Evolutionary conservation across 495 filamentous ascomycete genomes (phyloP).

Genomic region (Tuber microsphaerosporum): DNA sequence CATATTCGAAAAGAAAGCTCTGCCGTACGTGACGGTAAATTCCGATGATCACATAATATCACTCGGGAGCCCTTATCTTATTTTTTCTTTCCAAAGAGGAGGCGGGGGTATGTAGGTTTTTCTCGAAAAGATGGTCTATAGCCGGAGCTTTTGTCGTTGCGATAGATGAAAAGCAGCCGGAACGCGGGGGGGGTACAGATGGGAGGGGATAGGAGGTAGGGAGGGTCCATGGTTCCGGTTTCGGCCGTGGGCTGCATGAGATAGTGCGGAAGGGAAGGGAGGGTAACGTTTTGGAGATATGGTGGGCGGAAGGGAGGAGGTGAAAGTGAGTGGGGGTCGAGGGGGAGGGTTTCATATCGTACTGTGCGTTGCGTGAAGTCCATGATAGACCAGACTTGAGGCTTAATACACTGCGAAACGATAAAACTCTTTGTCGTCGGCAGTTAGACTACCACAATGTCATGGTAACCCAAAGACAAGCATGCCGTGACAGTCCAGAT

Average conservation of each 20-base stretch:
- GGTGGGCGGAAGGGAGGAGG: neutral
- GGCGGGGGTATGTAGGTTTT: neutral
- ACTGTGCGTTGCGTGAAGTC: neutral
- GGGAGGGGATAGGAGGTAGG: neutral
- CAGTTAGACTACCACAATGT: too few species aligned
- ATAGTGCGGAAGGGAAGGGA: neutral
- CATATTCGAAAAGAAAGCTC: neutral
- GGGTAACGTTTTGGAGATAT: neutral
- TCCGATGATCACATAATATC: neutral
- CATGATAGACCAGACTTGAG: too few species aligned
- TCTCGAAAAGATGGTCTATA: neutral
- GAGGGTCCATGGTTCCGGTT: neutral
- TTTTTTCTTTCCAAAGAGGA: neutral
- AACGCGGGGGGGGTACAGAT: neutral
- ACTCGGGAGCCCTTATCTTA: neutral
- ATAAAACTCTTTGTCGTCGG: too few species aligned
- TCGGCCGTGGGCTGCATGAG: neutral
- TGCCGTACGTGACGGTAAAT: neutral
- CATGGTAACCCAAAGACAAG: too few species aligned
- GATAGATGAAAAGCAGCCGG: neutral
- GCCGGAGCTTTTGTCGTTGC: neutral
- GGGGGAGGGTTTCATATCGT: neutral
- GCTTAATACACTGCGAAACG: too few species aligned
- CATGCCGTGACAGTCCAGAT: too few species aligned
- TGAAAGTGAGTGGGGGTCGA: too few species aligned